Evolutionary conservation across 202 grass and related monocot species (phyloP).

Genomic region (Tripidium arundinaceum): DNA sequence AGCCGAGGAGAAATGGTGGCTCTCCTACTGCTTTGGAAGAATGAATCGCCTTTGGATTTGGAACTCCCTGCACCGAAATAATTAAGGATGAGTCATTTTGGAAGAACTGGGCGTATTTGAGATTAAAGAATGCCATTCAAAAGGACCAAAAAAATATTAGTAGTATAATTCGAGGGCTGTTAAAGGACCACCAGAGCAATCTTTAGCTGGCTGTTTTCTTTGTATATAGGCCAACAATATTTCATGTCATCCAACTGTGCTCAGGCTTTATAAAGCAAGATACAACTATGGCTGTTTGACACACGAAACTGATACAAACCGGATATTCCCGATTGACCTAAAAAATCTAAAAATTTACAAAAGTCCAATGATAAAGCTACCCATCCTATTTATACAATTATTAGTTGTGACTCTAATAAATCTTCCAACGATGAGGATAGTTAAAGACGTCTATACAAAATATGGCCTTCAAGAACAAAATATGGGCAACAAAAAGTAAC

Average conservation of each 20-base stretch:
- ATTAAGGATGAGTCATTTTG: neutral
- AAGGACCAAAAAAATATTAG: neutral
- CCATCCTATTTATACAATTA: neutral
- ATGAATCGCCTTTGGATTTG: conserved; percentile 75
- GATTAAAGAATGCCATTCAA: neutral
- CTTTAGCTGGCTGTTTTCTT: neutral
- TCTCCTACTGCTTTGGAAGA: conserved; percentile 96
- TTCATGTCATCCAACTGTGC: neutral
- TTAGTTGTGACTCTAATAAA: no score
- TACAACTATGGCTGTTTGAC: neutral
- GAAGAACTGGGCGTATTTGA: neutral
- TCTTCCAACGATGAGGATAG: no score
- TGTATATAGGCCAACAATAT: neutral
- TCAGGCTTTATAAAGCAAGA: neutral
- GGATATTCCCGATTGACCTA: neutral
- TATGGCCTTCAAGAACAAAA: no score
- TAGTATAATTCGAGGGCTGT: neutral
- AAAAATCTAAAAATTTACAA: neutral
- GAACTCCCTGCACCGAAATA: conserved; percentile 45
- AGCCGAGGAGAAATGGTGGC: conserved; percentile 89
- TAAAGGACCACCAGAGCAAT: neutral
- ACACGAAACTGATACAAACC: neutral
- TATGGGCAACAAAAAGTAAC: no score
- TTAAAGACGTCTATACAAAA: no score
- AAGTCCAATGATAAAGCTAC: neutral